Percentiles rank a stretch among this genome's conserved stretches.
Evolutionary conservation across 2,329 filamentous ascomycete species (phyloP).

Genomic region (Ophiostoma angusticollis): DNA sequence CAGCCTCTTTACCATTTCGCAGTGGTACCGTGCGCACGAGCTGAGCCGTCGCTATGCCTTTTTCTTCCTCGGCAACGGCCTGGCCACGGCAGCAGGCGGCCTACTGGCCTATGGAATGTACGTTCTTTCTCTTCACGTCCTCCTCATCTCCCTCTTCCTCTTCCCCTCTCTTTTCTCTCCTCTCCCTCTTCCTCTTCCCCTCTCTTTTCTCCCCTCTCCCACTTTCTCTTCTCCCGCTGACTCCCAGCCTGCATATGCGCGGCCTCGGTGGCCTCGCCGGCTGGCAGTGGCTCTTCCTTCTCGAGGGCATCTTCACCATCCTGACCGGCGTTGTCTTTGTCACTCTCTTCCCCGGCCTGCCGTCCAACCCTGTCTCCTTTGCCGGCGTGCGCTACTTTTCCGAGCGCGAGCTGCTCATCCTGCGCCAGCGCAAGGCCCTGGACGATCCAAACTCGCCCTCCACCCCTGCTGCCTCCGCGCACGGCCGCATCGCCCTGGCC

Average conservation of each 20-base stretch:
- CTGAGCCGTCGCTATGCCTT: constrained; percentile 38
- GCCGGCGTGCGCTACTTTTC: constrained; percentile 25
- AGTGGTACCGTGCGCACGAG: constrained; percentile 41
- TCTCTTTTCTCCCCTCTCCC: background rate
- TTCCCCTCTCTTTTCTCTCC: too few species aligned
- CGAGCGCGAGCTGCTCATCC: constrained; percentile 28
- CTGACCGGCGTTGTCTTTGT: constrained; percentile 28
- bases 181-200: too few species aligned
- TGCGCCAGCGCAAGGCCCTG: constrained; percentile 27
- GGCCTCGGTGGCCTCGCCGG: constrained; percentile 34
- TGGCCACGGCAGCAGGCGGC: constrained; percentile 30
- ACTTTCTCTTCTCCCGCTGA: background rate
- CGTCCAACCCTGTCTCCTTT: constrained; percentile 30
- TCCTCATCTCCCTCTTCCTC: background rate
- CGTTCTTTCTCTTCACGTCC: background rate
- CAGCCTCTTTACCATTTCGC: constrained; percentile 35
- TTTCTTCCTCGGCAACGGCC: constrained; percentile 44
- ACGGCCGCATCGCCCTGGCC: background rate
- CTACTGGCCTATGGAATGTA: constrained; percentile 31
- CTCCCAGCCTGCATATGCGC: constrained; percentile 30
- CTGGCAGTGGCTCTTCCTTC: constrained; percentile 44
- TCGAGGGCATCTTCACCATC: constrained; percentile 42
- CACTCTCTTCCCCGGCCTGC: constrained; percentile 31
- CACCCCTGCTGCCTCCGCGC: constrained; percentile 8
- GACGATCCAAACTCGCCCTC: constrained; percentile 33